Evolutionary conservation across 192 early-diverging fungal species (phyloP), one percentile per base, ranked within the genome.

Genomic region (Spinellus fusiger): DNA sequence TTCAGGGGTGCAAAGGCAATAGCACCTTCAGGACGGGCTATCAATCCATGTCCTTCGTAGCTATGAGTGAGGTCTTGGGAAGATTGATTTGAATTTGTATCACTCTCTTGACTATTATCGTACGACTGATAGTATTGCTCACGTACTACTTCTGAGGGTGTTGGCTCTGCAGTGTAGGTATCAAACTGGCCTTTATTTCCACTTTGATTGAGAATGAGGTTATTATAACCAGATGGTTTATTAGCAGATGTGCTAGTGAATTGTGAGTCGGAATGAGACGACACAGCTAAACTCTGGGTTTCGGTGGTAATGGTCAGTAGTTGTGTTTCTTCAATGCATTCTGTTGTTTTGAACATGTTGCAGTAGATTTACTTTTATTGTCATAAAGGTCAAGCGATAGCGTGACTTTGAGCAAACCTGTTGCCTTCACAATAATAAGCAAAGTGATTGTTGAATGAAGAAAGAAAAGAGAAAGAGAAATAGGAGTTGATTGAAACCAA

Each of bases 81-180:
- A 12, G 35, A 12, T 25, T 35, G 32, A 52, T 29, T 52, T 26
- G 50, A 52, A 28, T 28, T 52, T n/a, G 16, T 55, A 8, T 23
- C 29, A 25, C 32, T 58, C n/a, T 58, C 56, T n/a, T 20, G 22
- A 29, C 31, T 26, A 61, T 61, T 51, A 5, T 48, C 10, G 5
- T 23, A 35, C 15, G 59, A 61, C 33, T 51, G 47, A 16, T 61
- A 61, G n/a, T 61, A 61, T 61, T 25, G 33, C 22, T 61, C 59
- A 26, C 59, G 29, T n/a, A 61, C 49, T 34, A 49, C 59, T 37
- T 46, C 59, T 7, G 59, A 61, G 25, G 49, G 49, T 15, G 59
- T 61, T 8, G 49, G 32, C 22, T 50, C 49, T 37, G n/a, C n/a
- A n/a, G n/a, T n/a, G n/a, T n/a, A n/a, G n/a, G n/a, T n/a, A n/a